Conservation (phyloP, 2,329 filamentous ascomycete genomes). For the Fusarium haematococcum region DNA sequence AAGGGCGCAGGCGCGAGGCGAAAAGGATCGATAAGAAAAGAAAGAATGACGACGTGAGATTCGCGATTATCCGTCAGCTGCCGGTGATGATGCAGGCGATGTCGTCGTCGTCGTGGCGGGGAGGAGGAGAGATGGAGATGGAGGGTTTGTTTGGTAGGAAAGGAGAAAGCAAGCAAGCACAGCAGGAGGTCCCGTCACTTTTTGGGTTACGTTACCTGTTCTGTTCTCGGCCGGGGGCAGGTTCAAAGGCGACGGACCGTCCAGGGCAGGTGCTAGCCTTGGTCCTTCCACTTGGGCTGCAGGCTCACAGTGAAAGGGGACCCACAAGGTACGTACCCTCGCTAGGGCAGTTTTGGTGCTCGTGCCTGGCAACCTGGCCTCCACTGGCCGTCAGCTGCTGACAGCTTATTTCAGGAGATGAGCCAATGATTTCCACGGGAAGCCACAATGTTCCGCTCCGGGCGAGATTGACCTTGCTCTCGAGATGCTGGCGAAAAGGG, state of each 20-base stretch:
- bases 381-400: constrained; percentile 27
- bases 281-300: neutral
- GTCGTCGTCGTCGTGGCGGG: constrained; percentile 35
- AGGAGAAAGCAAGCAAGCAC: constrained; percentile 35
- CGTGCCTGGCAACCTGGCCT: constrained; percentile 15
- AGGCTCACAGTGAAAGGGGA: neutral
- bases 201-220: constrained; percentile 51
- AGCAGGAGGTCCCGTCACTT: constrained; percentile 32
- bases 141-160: constrained; percentile 40
- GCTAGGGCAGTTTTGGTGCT: neutral
- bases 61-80: constrained; percentile 40
- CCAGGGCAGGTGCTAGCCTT: constrained; percentile 23
- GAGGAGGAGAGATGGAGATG: constrained; percentile 35
- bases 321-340: constrained; percentile 25
- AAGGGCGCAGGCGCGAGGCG: constrained; percentile 28
- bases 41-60: constrained; percentile 34
- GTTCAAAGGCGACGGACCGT: constrained; percentile 23
- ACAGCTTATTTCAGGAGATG: constrained; percentile 19
- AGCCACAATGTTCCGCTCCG: constrained; percentile 35
- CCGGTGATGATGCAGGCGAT: constrained; percentile 42
- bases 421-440: constrained; percentile 15
- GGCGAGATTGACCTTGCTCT: constrained; percentile 30
- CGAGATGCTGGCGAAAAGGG: constrained; percentile 36
- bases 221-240: constrained; percentile 43
- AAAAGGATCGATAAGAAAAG: constrained; percentile 34